Base-by-base conservation (phyloP, 345 rosid species). In the Hypericum androsaemum region DNA sequence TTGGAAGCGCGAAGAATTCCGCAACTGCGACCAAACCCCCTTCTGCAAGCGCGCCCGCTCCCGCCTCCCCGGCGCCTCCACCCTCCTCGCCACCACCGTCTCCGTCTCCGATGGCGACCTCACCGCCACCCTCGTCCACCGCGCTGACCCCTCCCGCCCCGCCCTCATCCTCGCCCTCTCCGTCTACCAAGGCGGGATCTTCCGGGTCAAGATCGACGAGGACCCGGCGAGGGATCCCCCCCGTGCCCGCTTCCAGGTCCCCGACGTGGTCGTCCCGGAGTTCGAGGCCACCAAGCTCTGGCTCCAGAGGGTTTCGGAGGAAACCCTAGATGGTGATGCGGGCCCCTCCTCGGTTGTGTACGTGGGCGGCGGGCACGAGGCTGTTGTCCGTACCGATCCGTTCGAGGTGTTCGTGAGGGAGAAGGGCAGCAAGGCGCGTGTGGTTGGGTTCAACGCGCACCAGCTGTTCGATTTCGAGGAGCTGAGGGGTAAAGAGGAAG, bases 1-100 rank as follows among this genome's bases (percentile, higher is more conserved):
- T 14, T 94, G 95, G 97, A 94, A 94, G 68, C 83, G 77, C 52
- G 99, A 94, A 8, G 98, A 94, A 71, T 94, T 94, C 56, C 78
- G 99, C 10, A 79, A 66, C 81, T 94, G 99, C 57, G 61, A 88
- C 45, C 95, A 94, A 60, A 83, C 95, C 43, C 99, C 99, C 3
- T 94, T 94, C 71, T 94, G 99, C 87, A 81, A 86, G 68, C 94
- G 89, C 37, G 89, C 88, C 64, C 84, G 99, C 59, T 64, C 76
- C 37, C 90, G 89, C 38, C 48, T 73, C 22, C 94, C 97, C 43
- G 90, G 87, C 6, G 44, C 77, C 53, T 81, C 69, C 64, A 62
- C 80, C 58, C 56, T 82, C 6, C 39, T 60, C 60, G 94, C 75
- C 53, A 36, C 60, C 28, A 70, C 81, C 44, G 83, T 88, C 48